phyloP scores from a whole-genome alignment of 2,329 filamentous ascomycete species.

The Aureobasidium lini region DNA sequence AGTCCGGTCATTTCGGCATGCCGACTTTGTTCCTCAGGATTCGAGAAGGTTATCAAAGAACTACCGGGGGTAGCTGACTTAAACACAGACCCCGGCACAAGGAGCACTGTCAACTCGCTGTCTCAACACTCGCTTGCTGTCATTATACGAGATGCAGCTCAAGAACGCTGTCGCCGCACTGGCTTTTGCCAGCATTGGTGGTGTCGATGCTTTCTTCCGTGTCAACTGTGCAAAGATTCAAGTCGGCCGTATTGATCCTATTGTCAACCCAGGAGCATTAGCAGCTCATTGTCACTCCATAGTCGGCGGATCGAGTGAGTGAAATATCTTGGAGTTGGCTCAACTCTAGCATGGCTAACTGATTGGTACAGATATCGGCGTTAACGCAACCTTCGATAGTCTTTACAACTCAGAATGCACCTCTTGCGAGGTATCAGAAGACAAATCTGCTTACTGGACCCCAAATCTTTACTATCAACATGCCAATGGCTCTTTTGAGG shows the following conservation, averaged over 20 bases:
- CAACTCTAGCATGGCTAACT: not conserved
- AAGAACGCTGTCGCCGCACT: not conserved
- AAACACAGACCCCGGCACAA: not conserved
- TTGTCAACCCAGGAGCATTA: conserved; percentile 27
- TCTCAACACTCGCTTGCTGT: not conserved
- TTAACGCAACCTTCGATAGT: conserved; percentile 19
- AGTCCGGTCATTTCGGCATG: conserved; percentile 9
- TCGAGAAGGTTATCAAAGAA: conserved; percentile 2
- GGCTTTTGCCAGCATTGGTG: not conserved
- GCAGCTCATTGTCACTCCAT: conserved; percentile 29
- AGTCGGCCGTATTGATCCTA: conserved; percentile 29
- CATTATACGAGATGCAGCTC: not conserved
- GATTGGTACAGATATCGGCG: conserved; percentile 15
- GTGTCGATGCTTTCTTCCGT: conserved; percentile 29
- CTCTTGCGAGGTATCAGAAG: conserved; percentile 27
- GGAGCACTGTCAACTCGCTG: not conserved
- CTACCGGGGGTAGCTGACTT: not conserved
- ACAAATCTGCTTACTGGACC: conserved; percentile 33
- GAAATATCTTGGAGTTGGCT: not conserved
- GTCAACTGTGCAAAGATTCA: conserved; percentile 30
- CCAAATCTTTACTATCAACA: conserved; percentile 30
- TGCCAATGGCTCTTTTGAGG: conserved; percentile 28
- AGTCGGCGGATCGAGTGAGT: conserved; percentile 27
- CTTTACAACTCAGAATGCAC: conserved; percentile 20
- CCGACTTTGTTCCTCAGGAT: conserved; percentile 3